Base-by-base conservation (phyloP, 805 yeast species). In the Candida sanyiensis region DNA sequence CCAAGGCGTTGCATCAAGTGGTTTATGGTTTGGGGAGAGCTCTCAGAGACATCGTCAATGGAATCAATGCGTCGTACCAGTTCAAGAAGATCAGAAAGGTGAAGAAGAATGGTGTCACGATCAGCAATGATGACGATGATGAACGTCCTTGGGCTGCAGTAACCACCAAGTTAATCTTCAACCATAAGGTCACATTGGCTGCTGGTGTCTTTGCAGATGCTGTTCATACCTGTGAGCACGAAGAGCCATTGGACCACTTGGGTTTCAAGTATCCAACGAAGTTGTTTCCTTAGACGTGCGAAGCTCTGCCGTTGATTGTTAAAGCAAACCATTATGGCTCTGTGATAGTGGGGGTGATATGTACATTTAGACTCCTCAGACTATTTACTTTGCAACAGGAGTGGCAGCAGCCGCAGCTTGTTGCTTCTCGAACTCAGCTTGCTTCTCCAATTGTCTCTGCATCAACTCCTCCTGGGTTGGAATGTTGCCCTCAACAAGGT, bases 401-500 rank as follows among this genome's bases (percentile, higher is more conserved):
- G 30, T n/a, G 18, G 43, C 36, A 17, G 39, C 35, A 33, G 32
- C 32, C 6, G 44, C 38, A 15, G 26, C 36, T 41, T 43, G 47
- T 28, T 43, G 43, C 38, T 43, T 50, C 45, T 53, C 57, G 24
- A 59, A 55, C 47, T 67, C 71, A 39, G 60, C 56, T 49, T 65
- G 70, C 42, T 62, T 62, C 46, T 67, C 68, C 49, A 64, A 37
- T 54, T 67, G 72, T 39, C 58, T 49, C 45, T 64, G 58, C 64
- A 66, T 52, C 49, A 65, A 63, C 49, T 80, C 85, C 61, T 83
- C 93, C 37, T 87, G 82, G 28, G 75, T 70, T 50, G 90, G 89
- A 49, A 80, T 67, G 48, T 86, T 95, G 56, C 88, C 94, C 49
- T 84, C 83, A 37, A 88, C 78, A 51, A 85, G 71, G 66, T 86